Conservation (phyloP, 108 stramenopile genomes). For the Pseudonitzschia multiseries region DNA sequence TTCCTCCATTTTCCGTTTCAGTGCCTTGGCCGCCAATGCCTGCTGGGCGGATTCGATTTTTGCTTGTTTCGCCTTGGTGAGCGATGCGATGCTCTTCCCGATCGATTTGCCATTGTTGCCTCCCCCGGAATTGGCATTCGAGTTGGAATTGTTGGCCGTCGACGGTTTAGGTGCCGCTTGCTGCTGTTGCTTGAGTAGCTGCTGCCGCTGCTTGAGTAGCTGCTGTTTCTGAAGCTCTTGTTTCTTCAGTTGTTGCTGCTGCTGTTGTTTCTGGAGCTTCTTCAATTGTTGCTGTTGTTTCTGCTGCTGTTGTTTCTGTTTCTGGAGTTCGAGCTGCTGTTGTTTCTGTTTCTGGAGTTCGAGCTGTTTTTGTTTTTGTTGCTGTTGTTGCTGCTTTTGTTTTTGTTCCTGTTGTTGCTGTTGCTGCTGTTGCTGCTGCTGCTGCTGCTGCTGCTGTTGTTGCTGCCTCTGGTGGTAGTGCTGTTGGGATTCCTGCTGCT, state of each 20-base stretch:
- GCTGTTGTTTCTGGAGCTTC: conserved; percentile 15
- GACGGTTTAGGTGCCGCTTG: not conserved
- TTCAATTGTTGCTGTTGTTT: conserved; percentile 28
- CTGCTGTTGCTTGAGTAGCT: conserved; percentile 28
- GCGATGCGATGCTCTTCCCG: conserved; percentile 7
- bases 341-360: conserved; percentile 12
- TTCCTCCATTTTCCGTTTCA: conserved; percentile 33
- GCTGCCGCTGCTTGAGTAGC: conserved; percentile 25
- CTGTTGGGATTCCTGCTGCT: not conserved
- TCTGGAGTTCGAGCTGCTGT: conserved; percentile 25
- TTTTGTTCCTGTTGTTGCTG: conserved; percentile 1
- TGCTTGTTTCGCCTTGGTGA: conserved; percentile 26
- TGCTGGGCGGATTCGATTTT: conserved; percentile 16
- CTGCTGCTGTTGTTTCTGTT: conserved; percentile 31
- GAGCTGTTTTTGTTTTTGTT: conserved; percentile 1
- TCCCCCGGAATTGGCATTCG: not conserved
- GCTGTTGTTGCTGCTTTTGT: not conserved
- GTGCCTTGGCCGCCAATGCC: conserved; percentile 14
- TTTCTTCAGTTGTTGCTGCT: conserved; percentile 3
- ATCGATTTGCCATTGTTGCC: conserved; percentile 14
- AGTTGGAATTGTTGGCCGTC: not conserved
- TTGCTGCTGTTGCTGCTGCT: too few relatives aligned
- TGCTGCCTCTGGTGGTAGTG: too few relatives aligned
- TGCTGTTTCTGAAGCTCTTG: conserved; percentile 26
- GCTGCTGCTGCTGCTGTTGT: not conserved